Base-by-base conservation (phyloP, 2,329 filamentous ascomycete species). In the Hypoxylon sp. region DNA sequence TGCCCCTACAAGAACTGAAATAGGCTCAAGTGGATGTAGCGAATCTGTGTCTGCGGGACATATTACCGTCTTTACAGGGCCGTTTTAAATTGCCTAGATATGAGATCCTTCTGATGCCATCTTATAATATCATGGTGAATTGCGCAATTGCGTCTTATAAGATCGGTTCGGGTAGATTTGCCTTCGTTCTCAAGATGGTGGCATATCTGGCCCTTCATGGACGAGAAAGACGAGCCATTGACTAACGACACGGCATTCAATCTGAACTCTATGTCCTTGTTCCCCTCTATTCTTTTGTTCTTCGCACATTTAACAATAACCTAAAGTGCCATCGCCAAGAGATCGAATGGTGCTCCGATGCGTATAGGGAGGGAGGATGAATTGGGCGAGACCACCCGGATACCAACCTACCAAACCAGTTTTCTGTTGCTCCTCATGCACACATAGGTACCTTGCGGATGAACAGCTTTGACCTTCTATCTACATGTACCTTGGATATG, bases 311-410 rank as follows among this genome's bases (percentile, higher is more conserved):
- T 68, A 68, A 68, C 67, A 67, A 70, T 67, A 71, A 71, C 69
- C 69, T 70, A 71, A 70, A 70, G 68, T 72, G 33, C 42, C 70
- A 71, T 72, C 62, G 68, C 65, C 70, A 72, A 71, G 68, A 70
- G 68, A 69, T 70, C 62, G 53, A 70, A 68, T 70, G 67, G 68
- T 48, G 67, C 47, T 61, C 58, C 59, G 61, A 64, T 57, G 62
- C 63, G 53, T 51, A 46, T 65, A 52, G 51, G 29, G 66, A 54
- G 56, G 48, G 35, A 61, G 47, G 17, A 55, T 48, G 47, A 63
- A 68, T 55, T 67, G 65, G 70, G 65, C 70, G 67, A 72, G 70
- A 68, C 62, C 65, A 59, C 62, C 52, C 56, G 50, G 52, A 39
- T 60, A 52, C 47, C 47, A 65, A 68, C 51, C 47, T 63, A 68